phyloP scores from a whole-genome alignment of 108 stramenopile species.

The Pseudonitzschia delicatissima region DNA sequence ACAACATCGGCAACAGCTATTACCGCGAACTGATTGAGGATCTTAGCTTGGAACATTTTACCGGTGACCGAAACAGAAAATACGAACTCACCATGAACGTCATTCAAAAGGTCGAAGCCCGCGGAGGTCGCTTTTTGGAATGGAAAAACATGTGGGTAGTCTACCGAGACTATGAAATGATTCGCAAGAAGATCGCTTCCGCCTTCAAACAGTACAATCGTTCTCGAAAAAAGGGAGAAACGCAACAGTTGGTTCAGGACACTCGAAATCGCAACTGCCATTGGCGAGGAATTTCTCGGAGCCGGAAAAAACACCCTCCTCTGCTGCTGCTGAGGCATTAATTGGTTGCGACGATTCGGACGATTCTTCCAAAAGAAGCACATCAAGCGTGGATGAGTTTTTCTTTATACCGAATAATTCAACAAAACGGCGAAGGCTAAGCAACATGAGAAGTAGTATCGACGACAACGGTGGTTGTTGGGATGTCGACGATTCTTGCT shows the following conservation, averaged over 20 bases:
- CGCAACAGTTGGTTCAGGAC: neutral
- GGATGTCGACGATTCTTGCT: neutral
- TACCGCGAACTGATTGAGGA: neutral
- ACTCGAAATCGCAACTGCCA: too few relatives aligned
- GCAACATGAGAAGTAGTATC: too few relatives aligned
- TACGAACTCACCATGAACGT: neutral
- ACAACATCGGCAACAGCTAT: neutral
- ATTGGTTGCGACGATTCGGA: too few relatives aligned
- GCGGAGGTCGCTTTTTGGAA: neutral
- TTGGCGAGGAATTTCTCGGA: too few relatives aligned
- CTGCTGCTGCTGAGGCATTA: too few relatives aligned
- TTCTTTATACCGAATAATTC: too few relatives aligned
- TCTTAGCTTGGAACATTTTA: neutral
- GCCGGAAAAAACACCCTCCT: too few relatives aligned
- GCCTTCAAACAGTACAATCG: constrained; percentile 2
- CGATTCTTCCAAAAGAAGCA: too few relatives aligned
- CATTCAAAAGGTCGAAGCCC: neutral
- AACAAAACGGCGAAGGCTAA: too few relatives aligned
- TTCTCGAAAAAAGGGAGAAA: neutral
- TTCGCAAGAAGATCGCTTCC: neutral
- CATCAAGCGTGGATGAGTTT: too few relatives aligned
- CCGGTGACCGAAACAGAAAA: neutral
- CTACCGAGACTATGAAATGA: neutral
- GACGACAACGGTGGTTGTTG: too few relatives aligned
- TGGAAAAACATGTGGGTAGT: neutral